Conservation (phyloP, 345 rosid genomes). For the Excoecaria cochinchinensis region DNA sequence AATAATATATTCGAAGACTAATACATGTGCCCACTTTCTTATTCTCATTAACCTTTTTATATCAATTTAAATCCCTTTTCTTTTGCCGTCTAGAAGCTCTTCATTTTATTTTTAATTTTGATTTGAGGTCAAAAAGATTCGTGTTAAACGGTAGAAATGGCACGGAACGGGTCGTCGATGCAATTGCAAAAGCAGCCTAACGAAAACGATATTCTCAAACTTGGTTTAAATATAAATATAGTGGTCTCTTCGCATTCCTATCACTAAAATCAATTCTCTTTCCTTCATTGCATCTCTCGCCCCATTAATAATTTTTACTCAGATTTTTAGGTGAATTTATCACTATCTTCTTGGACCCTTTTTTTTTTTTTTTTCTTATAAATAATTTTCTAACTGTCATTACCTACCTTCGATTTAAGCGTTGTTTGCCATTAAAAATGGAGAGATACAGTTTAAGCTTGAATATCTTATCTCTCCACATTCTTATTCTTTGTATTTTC, state of each 20-base stretch:
- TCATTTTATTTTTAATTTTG: not conserved
- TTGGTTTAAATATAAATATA: too few relatives aligned
- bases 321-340: slow-evolving; percentile 4
- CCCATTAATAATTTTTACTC: not conserved
- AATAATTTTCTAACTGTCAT: not conserved
- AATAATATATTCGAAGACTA: not conserved
- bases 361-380: not conserved
- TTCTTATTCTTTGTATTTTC: slow-evolving; percentile 20
- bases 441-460: slow-evolving; percentile 11
- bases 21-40: not conserved
- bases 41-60: not conserved
- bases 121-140: not conserved
- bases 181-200: not conserved
- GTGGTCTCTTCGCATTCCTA: not conserved
- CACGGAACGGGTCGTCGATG: not conserved
- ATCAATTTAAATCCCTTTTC: not conserved
- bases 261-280: not conserved
- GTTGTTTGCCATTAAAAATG: not conserved
- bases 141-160: not conserved
- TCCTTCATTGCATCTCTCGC: slow-evolving; percentile 19
- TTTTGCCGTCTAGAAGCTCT: not conserved
- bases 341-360: not conserved
- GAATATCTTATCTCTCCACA: slow-evolving; percentile 8
- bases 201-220: not conserved
- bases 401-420: not conserved